A percentile compares a stretch with the other conserved stretches of the same genome.
phyloP scores from a whole-genome alignment of 495 filamentous ascomycete genomes.

The Chaetomium cochliodes region DNA sequence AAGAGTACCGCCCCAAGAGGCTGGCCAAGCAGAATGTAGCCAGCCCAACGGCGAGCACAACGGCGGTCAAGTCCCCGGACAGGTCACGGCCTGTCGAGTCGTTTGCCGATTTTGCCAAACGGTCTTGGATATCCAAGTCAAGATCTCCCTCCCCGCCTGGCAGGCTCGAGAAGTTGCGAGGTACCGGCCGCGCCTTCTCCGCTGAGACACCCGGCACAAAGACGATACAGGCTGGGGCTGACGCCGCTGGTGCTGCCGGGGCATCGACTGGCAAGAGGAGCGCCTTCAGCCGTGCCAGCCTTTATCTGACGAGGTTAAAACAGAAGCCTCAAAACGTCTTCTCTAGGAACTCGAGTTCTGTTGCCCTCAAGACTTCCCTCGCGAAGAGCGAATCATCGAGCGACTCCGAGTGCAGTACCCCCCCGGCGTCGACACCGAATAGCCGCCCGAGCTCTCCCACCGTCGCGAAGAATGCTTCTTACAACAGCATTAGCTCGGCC shows the following conservation, averaged over 20 bases:
- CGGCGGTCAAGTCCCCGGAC: constrained; percentile 29
- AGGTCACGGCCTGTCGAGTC: constrained; percentile 53
- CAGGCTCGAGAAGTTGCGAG: constrained; percentile 26
- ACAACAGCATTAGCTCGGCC: constrained; percentile 35
- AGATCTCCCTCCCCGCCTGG: constrained; percentile 59
- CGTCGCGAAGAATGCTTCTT: constrained; percentile 26
- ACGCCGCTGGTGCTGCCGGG: constrained; percentile 30
- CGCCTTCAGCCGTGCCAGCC: constrained; percentile 36
- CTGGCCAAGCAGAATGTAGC: constrained; percentile 31
- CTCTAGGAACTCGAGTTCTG: constrained; percentile 32
- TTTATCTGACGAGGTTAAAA: constrained; percentile 45
- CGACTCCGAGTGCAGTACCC: constrained; percentile 22
- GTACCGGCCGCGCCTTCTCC: constrained; percentile 5
- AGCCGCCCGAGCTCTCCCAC: constrained; percentile 8
- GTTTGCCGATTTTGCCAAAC: constrained; percentile 63
- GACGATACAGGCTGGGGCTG: constrained; percentile 31
- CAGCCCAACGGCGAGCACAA: constrained; percentile 12
- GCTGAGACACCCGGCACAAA: constrained; percentile 31
- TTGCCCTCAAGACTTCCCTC: constrained; percentile 24
- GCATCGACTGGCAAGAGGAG: constrained; percentile 32
- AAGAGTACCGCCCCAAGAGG: constrained; percentile 26
- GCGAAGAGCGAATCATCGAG: constrained; percentile 32
- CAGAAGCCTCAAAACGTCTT: constrained; percentile 42
- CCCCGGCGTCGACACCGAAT: constrained; percentile 8
- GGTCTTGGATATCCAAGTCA: constrained; percentile 64